A percentile compares a stretch with the other conserved stretches of the same genome.
These are phyloP conservation scores for Eimeria necatrix DNA, from an alignment of 169 alveolate species.

Conservation along the genomic window DNA sequence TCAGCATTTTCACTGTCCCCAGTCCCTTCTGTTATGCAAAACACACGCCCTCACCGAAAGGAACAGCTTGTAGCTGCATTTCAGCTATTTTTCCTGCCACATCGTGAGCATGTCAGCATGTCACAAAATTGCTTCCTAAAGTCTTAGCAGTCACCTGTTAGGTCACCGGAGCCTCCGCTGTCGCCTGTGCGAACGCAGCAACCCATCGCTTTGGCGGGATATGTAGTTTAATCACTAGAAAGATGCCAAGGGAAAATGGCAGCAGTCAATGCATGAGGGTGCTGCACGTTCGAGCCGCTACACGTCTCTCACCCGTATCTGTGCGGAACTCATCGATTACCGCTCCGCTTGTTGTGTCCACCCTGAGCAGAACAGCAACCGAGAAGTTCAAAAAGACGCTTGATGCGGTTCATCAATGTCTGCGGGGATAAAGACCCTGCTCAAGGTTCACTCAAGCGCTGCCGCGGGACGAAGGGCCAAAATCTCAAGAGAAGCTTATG, in stretches of 20 bases:
- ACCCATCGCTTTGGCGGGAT: neutral
- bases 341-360: conserved; percentile 61
- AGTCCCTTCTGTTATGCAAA: conserved; percentile 17
- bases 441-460: too few relatives aligned
- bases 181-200: conserved; percentile 11
- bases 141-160: conserved; percentile 3
- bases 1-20: conserved; percentile 2
- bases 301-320: conserved; percentile 16
- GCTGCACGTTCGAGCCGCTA: neutral
- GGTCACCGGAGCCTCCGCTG: conserved; percentile 2
- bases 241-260: too few relatives aligned
- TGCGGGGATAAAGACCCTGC: too few relatives aligned
- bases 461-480: too few relatives aligned
- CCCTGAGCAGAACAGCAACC: conserved; percentile 50
- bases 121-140: too few relatives aligned
- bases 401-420: neutral
- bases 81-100: too few relatives aligned
- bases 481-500: too few relatives aligned
- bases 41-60: neutral
- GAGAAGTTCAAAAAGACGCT: neutral
- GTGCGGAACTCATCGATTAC: conserved; percentile 69
- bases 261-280: too few relatives aligned
- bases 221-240: too few relatives aligned
- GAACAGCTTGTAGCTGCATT: too few relatives aligned
- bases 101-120: neutral